phyloP scores from a whole-genome alignment of 2,329 filamentous ascomycete genomes.

The Trichoderma breve region DNA sequence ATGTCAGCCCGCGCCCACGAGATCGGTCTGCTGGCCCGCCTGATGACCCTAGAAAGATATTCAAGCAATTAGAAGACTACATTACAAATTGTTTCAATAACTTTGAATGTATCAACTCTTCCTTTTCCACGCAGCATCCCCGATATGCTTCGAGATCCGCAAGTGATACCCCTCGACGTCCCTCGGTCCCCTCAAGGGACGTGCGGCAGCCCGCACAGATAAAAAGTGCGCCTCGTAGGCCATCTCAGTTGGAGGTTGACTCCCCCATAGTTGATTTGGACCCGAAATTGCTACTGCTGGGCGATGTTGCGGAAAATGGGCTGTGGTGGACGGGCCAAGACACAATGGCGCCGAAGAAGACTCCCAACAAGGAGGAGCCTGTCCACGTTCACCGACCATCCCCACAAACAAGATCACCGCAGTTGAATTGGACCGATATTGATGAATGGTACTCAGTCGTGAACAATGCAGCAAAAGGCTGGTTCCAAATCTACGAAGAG shows the following conservation, averaged over 20 bases:
- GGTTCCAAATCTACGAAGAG: conserved; percentile 60
- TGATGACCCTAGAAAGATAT: conserved; percentile 58
- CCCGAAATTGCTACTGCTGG: conserved; percentile 70
- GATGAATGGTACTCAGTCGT: conserved; percentile 72
- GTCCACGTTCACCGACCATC: conserved; percentile 14
- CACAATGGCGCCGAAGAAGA: conserved; percentile 27
- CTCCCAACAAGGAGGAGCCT: conserved; percentile 25
- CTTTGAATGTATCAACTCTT: conserved; percentile 70
- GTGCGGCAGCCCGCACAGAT: conserved; percentile 28
- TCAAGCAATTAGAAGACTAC: conserved; percentile 76
- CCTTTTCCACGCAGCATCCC: conserved; percentile 57
- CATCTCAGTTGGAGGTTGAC: conserved; percentile 26
- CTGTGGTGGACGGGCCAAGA: conserved; percentile 72
- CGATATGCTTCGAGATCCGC: conserved; percentile 33
- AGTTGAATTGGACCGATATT: conserved; percentile 72
- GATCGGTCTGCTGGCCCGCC: conserved; percentile 23
- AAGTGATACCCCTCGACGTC: conserved; percentile 30
- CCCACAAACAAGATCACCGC: conserved; percentile 49
- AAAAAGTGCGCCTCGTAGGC: conserved; percentile 27
- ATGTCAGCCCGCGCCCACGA: conserved; percentile 22
- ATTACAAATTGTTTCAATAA: conserved; percentile 61
- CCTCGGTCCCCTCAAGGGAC: conserved; percentile 26
- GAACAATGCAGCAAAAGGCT: conserved; percentile 64
- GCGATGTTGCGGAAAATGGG: conserved; percentile 77
- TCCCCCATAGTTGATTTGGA: conserved; percentile 55